Evolutionary conservation across 192 early-diverging fungal species (phyloP), one percentile per base, ranked within the genome.

Genomic region (Thoreauomyces humboldtii): DNA sequence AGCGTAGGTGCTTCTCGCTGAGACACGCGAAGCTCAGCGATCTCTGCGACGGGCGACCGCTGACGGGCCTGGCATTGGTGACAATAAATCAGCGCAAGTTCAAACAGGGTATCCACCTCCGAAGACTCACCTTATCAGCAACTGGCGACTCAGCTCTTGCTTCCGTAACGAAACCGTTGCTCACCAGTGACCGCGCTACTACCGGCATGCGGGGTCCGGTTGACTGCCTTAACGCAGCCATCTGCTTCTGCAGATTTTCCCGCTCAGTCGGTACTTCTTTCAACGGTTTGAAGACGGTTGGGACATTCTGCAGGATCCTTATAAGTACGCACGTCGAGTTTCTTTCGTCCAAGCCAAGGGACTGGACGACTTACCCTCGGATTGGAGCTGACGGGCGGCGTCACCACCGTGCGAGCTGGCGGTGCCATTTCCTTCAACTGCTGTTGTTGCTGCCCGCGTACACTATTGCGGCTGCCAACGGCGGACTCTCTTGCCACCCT

Each of bases 161-260:
- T n/a, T n/a, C n/a, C n/a, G n/a, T n/a, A n/a, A n/a, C n/a, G n/a
- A n/a, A n/a, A n/a, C n/a, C n/a, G n/a, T n/a, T n/a, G n/a, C n/a
- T n/a, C n/a, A n/a, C n/a, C n/a, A n/a, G n/a, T n/a, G n/a, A n/a
- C n/a, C n/a, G n/a, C n/a, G n/a, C n/a, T 2, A 27, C 50, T 15
- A 27, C 27, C 27, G 50, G 50, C 50, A 52, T 52, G 9, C 50
- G 50, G 50, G 50, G 50, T 17, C 19, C 50, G 32, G 50, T 31
- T 15, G 24, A 22, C 27, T 14, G 17, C 32, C 32, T 52, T 2
- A 52, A 29, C 25, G 50, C 50, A 17, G 17, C 27, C 50, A 52
- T 52, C 50, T 52, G 50, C 29, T 52, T 52, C 27, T 6, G 17
- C 5, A 52, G 17, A 17, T 31, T 27, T 29, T 52, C 50, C 7